Evolutionary conservation across 148 eudicot genomes (phyloP), one percentile per base, ranked within the genome.

Genomic region (Cornus controversa): DNA sequence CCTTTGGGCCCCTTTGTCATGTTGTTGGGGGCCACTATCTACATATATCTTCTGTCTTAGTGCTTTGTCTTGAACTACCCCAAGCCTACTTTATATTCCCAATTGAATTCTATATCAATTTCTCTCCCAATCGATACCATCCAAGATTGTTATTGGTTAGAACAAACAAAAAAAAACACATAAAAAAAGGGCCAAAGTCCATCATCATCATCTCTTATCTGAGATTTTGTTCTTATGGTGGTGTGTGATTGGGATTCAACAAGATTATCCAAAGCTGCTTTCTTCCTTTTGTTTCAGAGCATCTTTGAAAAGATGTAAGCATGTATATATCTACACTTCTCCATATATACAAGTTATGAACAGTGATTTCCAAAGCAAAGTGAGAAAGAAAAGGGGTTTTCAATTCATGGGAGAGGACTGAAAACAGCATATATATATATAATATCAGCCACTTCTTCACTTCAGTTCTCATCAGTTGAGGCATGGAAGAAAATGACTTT

Each of bases 211-310:
- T 80, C 82, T 70, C 83, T 78, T 84, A 80, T 78, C 82, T 89
- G 76, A 85, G 92, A 91, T 87, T 87, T 81, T 87, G 81, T 71
- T 84, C 78, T 73, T 80, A 85, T 87, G 89, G 86, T 86, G 89
- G 78, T 75, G 82, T 81, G 81, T 85, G 87, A 82, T 84, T 81
- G 88, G 85, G 83, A 85, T 80, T 83, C 81, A 66, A 78, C 78
- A 79, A 90, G 71, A 71, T 76, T 69, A 82, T 73, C 81, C 69
- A 74, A 87, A 84, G 88, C 86, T 84, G 86, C 89, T 82, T 86
- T 84, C 37, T 54, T 15, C 80, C 78, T 78, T 54, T 73, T 78
- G 81, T 83, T 73, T 85, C 86, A 89, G 80, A 84, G 89, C 89
- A 87, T 87, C 90, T 85, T 85, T 79, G 79, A 77, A 79, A 71